These are phyloP conservation scores for Neonectria coccinea DNA, from an alignment of 2,329 filamentous ascomycete genomes.

Conservation along the genomic window DNA sequence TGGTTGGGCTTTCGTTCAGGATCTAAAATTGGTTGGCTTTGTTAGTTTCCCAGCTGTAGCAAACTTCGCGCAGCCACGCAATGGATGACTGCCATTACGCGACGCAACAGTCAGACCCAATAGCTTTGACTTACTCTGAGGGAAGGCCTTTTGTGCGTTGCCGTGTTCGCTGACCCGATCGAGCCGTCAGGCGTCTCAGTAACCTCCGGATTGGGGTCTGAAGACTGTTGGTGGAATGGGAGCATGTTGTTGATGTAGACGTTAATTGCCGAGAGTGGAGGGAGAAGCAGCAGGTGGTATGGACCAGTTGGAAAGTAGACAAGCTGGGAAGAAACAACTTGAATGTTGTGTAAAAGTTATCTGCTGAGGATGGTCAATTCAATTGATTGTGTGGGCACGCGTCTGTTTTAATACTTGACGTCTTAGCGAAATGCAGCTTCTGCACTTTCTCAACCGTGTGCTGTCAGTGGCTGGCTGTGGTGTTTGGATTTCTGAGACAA, in stretches of 20 bases:
- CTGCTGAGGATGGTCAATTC: neutral
- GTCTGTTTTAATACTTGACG: neutral
- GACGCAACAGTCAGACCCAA: neutral
- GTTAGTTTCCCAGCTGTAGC: neutral
- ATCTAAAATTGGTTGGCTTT: slow-evolving; percentile 1
- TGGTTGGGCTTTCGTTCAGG: neutral
- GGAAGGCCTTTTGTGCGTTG: neutral
- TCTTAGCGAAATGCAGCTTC: neutral
- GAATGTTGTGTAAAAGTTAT: too few species aligned
- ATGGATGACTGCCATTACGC: neutral
- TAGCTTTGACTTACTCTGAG: slow-evolving; percentile 1
- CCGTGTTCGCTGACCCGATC: neutral
- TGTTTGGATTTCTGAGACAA: neutral
- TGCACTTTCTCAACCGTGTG: neutral
- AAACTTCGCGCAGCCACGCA: neutral
- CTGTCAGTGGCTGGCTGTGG: neutral
- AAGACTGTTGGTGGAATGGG: neutral
- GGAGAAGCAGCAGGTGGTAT: neutral
- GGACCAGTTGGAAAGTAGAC: neutral
- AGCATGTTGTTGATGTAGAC: slow-evolving; percentile 5
- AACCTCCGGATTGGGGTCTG: neutral
- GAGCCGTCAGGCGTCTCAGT: neutral
- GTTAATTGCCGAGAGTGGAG: neutral
- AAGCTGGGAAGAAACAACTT: neutral
- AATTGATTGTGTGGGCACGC: neutral